Base-by-base conservation (phyloP, 2,329 filamentous ascomycete species). In the Diaporthe velutina region DNA sequence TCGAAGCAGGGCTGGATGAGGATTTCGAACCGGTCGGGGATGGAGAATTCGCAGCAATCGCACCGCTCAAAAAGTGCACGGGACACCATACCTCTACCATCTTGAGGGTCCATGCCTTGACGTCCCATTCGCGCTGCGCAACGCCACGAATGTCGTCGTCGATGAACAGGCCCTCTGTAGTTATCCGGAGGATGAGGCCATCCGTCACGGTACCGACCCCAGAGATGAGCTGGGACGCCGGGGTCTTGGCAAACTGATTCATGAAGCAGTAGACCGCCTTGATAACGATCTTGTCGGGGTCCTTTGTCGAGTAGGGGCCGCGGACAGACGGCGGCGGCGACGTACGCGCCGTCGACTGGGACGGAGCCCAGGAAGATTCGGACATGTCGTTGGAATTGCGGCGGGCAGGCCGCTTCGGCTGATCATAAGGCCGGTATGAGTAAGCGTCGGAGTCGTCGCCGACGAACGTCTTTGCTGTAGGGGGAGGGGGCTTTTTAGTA, bases 91-190 rank as follows among this genome's bases (percentile, higher is more conserved):
- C 93, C 90, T 98, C 97, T 83, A 97, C 92, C 78, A 93, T 87
- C 85, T 98, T 98, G 85, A 99, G 90, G 57, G 95, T 98, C 97
- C 97, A 98, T 35, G 96, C 96, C 84, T 98, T 98, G 81, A 98
- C 92, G 83, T 99, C 97, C 97, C 97, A 99, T 85, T 99, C 97
- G 75, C 97, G 92, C 84, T 98, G 95, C n/a, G 95, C 93, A 22
- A 98, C 95, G 76, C 92, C 92, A 58, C 96, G 92, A 70, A 98
- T 91, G 83, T 98, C 97, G 83, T 99, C 97, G 82, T 99, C 97
- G 81, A 99, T 97, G 85, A 98, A 98, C 71, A 98, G 89, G 25
- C 97, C 97, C 83, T 98, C 96, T 1, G 95, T 98, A 15, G 95
- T 96, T 80, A 98, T 97, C 70, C 94, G 94, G 76, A 99, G 89